Evolutionary conservation across 345 rosid genomes (phyloP).

Genomic region (Triadica sebifera): DNA sequence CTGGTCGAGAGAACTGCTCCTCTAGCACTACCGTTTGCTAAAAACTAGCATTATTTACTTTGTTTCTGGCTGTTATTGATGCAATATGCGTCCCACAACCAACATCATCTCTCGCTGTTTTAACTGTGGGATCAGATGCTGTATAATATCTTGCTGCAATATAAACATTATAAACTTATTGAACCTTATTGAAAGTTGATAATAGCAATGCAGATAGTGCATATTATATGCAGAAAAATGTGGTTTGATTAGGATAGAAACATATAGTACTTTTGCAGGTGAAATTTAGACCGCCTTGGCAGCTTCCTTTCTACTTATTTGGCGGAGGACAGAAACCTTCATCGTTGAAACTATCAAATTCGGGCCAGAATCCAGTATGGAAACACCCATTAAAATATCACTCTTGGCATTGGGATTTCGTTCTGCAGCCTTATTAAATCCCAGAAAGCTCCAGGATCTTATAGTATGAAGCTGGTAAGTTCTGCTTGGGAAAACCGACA

Average conservation of each 20-base stretch:
- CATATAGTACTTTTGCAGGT: slow-evolving; percentile 50
- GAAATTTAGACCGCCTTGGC: slow-evolving; percentile 38
- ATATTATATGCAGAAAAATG: background rate
- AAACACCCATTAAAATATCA: slow-evolving; percentile 41
- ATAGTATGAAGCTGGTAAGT: slow-evolving; percentile 40
- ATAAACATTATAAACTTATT: slow-evolving; percentile 27
- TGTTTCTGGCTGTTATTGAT: slow-evolving; percentile 64
- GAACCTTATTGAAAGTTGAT: slow-evolving; percentile 23
- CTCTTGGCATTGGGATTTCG: slow-evolving; percentile 20
- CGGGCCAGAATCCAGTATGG: slow-evolving; percentile 46
- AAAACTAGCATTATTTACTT: slow-evolving; percentile 31
- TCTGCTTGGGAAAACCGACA: slow-evolving; percentile 46
- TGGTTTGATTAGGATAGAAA: background rate
- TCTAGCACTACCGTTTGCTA: slow-evolving; percentile 52
- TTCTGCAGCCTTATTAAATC: slow-evolving; percentile 19
- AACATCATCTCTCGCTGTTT: slow-evolving; percentile 17
- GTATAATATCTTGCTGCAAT: slow-evolving; percentile 36
- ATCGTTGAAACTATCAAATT: slow-evolving; percentile 43
- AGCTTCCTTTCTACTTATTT: slow-evolving; percentile 46
- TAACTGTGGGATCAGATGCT: slow-evolving; percentile 38
- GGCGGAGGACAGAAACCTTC: slow-evolving; percentile 51
- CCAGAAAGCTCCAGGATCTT: slow-evolving; percentile 61
- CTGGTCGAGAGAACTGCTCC: slow-evolving; percentile 60
- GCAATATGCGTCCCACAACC: too few relatives aligned
- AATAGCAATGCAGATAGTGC: too few relatives aligned